These are phyloP conservation scores for Penicillium sp. DNA, from an alignment of 2,329 filamentous ascomycete species.

Conservation along the genomic window DNA sequence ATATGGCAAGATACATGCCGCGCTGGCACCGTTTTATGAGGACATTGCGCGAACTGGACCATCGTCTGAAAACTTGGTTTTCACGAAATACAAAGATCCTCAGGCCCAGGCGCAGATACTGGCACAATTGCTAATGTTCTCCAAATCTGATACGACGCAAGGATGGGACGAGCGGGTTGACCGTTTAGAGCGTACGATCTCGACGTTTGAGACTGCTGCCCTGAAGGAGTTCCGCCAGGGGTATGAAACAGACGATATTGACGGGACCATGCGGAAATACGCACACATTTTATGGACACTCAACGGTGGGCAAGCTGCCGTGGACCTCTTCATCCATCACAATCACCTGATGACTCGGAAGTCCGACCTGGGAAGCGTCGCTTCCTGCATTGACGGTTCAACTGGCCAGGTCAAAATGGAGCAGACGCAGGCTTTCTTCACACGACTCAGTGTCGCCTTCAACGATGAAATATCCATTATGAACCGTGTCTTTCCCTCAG, in stretches of 20 bases:
- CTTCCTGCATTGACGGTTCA: slow-evolving; percentile 74
- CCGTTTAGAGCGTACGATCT: slow-evolving; percentile 70
- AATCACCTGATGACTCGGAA: slow-evolving; percentile 78
- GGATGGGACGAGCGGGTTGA: slow-evolving; percentile 71
- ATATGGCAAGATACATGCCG: slow-evolving; percentile 87
- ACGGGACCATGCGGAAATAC: slow-evolving; percentile 84
- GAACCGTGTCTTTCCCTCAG: slow-evolving; percentile 73
- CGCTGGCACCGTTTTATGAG: slow-evolving; percentile 81
- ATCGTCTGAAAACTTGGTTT: slow-evolving; percentile 75
- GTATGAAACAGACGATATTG: slow-evolving; percentile 82
- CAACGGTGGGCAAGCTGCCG: slow-evolving; percentile 73
- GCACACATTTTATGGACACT: slow-evolving; percentile 79
- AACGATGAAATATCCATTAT: slow-evolving; percentile 82
- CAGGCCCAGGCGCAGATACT: slow-evolving; percentile 90
- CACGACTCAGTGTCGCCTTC: slow-evolving; percentile 67
- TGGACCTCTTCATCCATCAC: slow-evolving; percentile 85
- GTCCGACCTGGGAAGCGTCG: slow-evolving; percentile 67
- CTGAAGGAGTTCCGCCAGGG: slow-evolving; percentile 90
- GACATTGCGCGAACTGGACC: slow-evolving; percentile 71
- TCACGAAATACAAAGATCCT: slow-evolving; percentile 81
- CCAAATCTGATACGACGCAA: slow-evolving; percentile 73
- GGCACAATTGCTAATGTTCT: slow-evolving; percentile 73
- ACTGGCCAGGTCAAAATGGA: slow-evolving; percentile 71
- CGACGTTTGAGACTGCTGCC: slow-evolving; percentile 86
- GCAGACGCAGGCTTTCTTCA: slow-evolving; percentile 79